Evolutionary conservation across 2,329 filamentous ascomycete genomes (phyloP).

Genomic region (Fusarium albosuccineum): DNA sequence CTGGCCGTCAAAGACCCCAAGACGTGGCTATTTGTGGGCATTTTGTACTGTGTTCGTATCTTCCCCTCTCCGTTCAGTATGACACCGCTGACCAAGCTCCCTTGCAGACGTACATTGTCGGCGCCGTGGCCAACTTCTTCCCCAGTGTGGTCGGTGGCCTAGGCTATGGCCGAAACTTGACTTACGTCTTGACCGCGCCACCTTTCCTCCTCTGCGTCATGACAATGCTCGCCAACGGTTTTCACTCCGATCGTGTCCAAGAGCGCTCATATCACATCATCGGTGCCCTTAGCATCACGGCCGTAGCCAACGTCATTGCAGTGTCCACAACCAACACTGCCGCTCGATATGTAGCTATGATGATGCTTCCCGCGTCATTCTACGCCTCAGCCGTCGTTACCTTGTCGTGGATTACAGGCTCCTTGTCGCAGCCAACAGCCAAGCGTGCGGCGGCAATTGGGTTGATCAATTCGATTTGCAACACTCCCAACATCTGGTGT

Average conservation of each 20-base stretch:
- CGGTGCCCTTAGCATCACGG: neutral
- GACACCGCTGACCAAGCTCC: neutral
- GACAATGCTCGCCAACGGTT: slow-evolving; percentile 29
- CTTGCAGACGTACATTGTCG: slow-evolving; percentile 7
- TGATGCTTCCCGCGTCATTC: slow-evolving; percentile 12
- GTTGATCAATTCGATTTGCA: slow-evolving; percentile 9
- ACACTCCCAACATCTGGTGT: slow-evolving; percentile 6
- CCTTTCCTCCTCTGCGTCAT: slow-evolving; percentile 36
- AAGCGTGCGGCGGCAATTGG: slow-evolving; percentile 8
- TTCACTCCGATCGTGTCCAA: slow-evolving; percentile 35
- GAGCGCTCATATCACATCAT: slow-evolving; percentile 28
- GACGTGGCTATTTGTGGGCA: slow-evolving; percentile 14
- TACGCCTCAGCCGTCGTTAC: slow-evolving; percentile 12
- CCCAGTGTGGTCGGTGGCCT: slow-evolving; percentile 41
- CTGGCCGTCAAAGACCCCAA: slow-evolving; percentile 15
- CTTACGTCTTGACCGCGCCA: slow-evolving; percentile 40
- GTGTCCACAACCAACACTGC: slow-evolving; percentile 13
- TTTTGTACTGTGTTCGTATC: slow-evolving; percentile 2
- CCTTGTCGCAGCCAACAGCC: slow-evolving; percentile 1
- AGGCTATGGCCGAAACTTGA: slow-evolving; percentile 46
- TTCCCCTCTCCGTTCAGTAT: neutral
- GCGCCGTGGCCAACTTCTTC: slow-evolving; percentile 41
- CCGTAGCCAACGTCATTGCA: slow-evolving; percentile 10
- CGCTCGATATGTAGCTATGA: slow-evolving; percentile 15
- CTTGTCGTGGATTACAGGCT: neutral